These are phyloP conservation scores for Nigrograna mackinnonii DNA, from an alignment of 2,329 filamentous ascomycete species.

Conservation along the genomic window DNA sequence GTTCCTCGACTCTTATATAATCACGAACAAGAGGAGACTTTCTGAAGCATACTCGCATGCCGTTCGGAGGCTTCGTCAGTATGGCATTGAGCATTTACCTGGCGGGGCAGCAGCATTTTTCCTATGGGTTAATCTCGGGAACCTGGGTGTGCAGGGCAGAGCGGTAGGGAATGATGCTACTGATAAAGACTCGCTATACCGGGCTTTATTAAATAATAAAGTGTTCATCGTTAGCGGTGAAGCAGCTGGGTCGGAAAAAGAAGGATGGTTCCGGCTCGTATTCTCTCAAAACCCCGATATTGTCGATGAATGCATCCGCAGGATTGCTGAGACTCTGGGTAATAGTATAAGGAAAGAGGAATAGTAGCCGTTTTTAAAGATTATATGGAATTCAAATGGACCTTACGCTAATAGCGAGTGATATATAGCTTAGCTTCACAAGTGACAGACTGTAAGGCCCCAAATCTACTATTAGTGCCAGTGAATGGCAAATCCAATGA, in stretches of 20 bases:
- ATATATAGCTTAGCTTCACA: too few species aligned
- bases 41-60: not conserved
- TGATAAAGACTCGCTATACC: too few species aligned
- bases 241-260: not conserved
- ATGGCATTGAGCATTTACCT: not conserved
- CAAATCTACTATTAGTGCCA: too few species aligned
- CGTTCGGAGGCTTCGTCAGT: not conserved
- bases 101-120: not conserved
- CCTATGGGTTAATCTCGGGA: not conserved
- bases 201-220: conserved; percentile 10
- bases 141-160: too few species aligned
- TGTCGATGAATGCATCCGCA: not conserved
- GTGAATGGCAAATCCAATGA: too few species aligned
- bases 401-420: too few species aligned
- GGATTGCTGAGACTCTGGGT: not conserved
- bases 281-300: not conserved
- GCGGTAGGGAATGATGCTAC: too few species aligned
- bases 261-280: not conserved
- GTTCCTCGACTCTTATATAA: not conserved
- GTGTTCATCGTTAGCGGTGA: not conserved
- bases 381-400: too few species aligned
- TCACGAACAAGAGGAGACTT: not conserved
- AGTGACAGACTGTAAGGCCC: too few species aligned
- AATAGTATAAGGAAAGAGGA: not conserved
- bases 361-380: not conserved